Base-by-base conservation (phyloP, 1,139 yeast genomes). In the Debaryomyces fabryi region DNA sequence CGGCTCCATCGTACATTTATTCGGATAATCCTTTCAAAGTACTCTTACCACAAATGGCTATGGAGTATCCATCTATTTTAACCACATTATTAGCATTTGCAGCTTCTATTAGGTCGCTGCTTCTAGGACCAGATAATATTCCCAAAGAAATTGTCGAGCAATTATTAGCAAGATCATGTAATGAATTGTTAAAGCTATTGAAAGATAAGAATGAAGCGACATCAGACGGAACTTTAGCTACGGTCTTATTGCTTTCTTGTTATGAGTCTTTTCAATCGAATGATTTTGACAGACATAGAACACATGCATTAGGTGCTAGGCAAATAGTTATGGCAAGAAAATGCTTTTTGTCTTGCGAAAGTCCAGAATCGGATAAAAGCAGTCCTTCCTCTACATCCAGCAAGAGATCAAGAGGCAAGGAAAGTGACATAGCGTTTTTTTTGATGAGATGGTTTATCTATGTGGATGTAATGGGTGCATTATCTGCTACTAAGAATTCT, bases 391-490 rank as follows among this genome's bases (percentile, higher is more conserved):
- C 48, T 13, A n/a, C 34, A 12, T 30, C 47, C 9, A 36, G 32
- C 18, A 27, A 30, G 21, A 6, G 12, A 4, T n/a, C 43, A 4
- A 29, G n/a, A 1, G 61, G 62, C 4, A 56, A 55, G 2, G 78
- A 74, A 52, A 60, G 72, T 42, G 71, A 82, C 54, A 72, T 84
- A 9, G 67, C 83, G 1, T 84, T 75, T 54, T 87, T 88, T 58
- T 67, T 88, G 48, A 73, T 83, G 60, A 68, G 93, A 49, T 85
- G 92, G 87, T 85, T 83, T 59, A 86, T 85, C 0, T 88, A 85
- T 56, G 71, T 85, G 42, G 92, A 86, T 57, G 82, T 85, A 1
- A 76, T 87, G 34, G 89, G 91, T 0, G 79, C 85, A 1, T 66
- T 86, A 23, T 69, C 78, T 1, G 65, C 78, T 8, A 69, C 79